Evolutionary conservation across 148 eudicot species (phyloP), one percentile per base, ranked within the genome.

Genomic region (Amaranthus cruentus): DNA sequence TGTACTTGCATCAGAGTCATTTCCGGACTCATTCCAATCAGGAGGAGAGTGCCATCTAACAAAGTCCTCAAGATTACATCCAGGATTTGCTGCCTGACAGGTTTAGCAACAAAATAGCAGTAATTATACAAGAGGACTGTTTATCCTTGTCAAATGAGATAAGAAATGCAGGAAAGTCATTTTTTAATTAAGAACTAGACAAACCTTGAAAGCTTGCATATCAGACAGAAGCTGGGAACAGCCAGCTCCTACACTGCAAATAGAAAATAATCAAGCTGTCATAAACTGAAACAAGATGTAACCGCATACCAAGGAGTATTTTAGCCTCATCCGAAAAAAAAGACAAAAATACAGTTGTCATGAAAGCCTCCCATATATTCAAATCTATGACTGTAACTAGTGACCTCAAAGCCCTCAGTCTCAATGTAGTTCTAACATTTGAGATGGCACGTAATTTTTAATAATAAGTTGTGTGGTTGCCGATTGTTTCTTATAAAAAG

Each of bases 21-120:
- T 66, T 55, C 53, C 78, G 55, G 81, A 81, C 55, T 83, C 90
- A 18, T 43, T 70, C 97, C 97, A 95, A 88, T 95, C 98, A 75
- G 97, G 97, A 47, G 98, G 98, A 75, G 98, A 95, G 81, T 95
- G 98, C 98, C 98, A 95, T 82, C 98, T 90, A 47, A 95, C 92
- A 73, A 95, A 95, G 83, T 95, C 98, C 82, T 95, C 98, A 74
- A 95, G 89, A 69, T 83, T 88, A 82, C 97, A 95, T 63, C 98
- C 98, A 81, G 98, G 98, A 74, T 95, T 95, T 82, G 98, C 98
- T 55, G 98, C 98, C 98, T 95, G 73, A 77, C 59, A 76, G 47
- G 5, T 6, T 69, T 44, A 48, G 9, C 47, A 74, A 53, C n/a
- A 62, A 50, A 69, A 71, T 58, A 48, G 47, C 50, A 43, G 58